Percentiles rank a stretch among this genome's conserved stretches.
These are phyloP conservation scores for Entelexis sorbosivorans DNA, from an alignment of 1,139 yeast species.

Conservation along the genomic window DNA sequence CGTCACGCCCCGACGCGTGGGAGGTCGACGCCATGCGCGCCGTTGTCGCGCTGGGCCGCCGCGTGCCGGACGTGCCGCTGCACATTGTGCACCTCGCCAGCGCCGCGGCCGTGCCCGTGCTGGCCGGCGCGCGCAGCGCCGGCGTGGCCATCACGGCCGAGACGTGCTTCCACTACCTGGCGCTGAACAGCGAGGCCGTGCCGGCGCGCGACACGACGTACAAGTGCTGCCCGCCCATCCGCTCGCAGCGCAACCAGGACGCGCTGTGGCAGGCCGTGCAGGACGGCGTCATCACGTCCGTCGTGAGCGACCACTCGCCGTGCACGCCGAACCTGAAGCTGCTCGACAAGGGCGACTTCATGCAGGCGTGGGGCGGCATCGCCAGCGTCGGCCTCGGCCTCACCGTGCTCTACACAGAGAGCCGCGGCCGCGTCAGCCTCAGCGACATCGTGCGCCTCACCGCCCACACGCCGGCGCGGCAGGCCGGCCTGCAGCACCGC, in stretches of 20 bases:
- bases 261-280: constrained; percentile 68
- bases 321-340: constrained; percentile 86
- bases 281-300: constrained; percentile 60
- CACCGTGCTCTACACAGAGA: constrained; percentile 65
- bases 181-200: constrained; percentile 65
- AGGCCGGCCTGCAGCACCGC: constrained; percentile 59
- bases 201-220: constrained; percentile 66
- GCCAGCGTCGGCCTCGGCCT: constrained; percentile 86
- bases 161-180: constrained; percentile 85
- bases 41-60: constrained; percentile 51
- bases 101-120: constrained; percentile 58
- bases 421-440: constrained; percentile 40
- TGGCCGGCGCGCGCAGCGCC: constrained; percentile 50
- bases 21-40: constrained; percentile 75
- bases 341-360: constrained; percentile 72
- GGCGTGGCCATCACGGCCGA: constrained; percentile 65
- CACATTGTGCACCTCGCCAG: constrained; percentile 90
- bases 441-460: constrained; percentile 69
- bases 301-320: constrained; percentile 91
- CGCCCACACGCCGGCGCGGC: constrained; percentile 69
- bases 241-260: constrained; percentile 58
- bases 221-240: constrained; percentile 92
- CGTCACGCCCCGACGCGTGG: constrained; percentile 78
- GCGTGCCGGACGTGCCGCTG: constrained; percentile 52
- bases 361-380: constrained; percentile 96